Evolutionary conservation across 129 eudicot species (phyloP).

Genomic region (Cynara cardunculus): DNA sequence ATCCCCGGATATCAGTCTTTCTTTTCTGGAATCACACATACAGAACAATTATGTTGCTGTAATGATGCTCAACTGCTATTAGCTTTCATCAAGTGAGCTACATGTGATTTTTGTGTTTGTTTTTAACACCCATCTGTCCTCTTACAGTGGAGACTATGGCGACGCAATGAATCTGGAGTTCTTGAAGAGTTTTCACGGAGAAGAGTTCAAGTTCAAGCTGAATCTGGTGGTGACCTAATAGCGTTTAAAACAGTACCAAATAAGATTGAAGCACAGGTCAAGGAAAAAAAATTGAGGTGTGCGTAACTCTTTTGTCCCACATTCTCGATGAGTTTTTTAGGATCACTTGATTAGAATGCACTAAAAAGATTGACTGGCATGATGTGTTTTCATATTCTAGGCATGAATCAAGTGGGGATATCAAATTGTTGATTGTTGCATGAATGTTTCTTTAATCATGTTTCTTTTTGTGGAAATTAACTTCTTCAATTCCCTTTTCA

Average conservation of each 20-base stretch:
- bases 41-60: background rate
- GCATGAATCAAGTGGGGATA: no score
- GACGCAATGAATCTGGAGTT: slow-evolving; percentile 71
- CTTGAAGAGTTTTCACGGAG: slow-evolving; percentile 86
- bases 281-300: background rate
- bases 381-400: no score
- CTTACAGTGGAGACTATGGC: slow-evolving; percentile 88
- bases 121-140: background rate
- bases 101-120: background rate
- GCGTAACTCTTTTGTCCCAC: no score
- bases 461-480: no score
- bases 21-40: background rate
- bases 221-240: slow-evolving; percentile 85
- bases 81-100: background rate
- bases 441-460: no score
- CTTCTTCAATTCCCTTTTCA: no score
- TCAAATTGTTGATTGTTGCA: no score
- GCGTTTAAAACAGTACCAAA: slow-evolving; percentile 97
- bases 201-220: slow-evolving; percentile 87
- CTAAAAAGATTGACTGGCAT: no score
- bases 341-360: no score
- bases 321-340: no score
- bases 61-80: slow-evolving; percentile 1
- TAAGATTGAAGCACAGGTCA: slow-evolving; percentile 95
- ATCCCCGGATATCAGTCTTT: background rate